A percentile compares a stretch with the other conserved stretches of the same genome.
These are phyloP conservation scores for Ajuga reptans DNA, from an alignment of 305 asterid species.

Conservation along the genomic window DNA sequence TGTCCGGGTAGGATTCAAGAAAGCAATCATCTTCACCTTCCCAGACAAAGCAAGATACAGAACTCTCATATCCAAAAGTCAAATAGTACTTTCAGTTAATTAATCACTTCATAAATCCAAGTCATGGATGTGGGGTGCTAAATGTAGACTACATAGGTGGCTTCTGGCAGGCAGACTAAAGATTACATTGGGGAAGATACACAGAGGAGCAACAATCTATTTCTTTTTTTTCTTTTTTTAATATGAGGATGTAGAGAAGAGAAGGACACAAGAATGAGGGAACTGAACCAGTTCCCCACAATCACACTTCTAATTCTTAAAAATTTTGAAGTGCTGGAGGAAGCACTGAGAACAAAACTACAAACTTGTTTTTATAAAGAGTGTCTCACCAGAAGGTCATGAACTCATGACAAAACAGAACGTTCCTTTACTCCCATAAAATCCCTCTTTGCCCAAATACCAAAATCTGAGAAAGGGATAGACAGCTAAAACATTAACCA, in stretches of 20 bases:
- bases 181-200: background rate
- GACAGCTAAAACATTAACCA: background rate
- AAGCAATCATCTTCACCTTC: background rate
- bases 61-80: background rate
- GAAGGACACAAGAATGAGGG: background rate
- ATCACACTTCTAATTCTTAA: background rate
- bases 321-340: background rate
- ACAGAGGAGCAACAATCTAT: background rate
- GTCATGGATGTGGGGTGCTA: background rate
- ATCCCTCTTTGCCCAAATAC: background rate
- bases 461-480: background rate
- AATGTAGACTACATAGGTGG: background rate
- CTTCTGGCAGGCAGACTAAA: background rate
- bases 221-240: background rate
- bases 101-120: constrained; percentile 3
- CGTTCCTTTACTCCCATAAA: background rate
- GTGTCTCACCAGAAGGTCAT: background rate
- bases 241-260: background rate
- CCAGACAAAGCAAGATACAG: background rate
- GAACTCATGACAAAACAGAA: background rate
- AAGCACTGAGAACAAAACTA: background rate
- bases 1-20: background rate
- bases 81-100: background rate
- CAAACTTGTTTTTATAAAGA: background rate
- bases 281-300: background rate